These are phyloP conservation scores for Bjerkandera adusta DNA, from an alignment of 1,284 basidiomycete species.

Conservation along the genomic window DNA sequence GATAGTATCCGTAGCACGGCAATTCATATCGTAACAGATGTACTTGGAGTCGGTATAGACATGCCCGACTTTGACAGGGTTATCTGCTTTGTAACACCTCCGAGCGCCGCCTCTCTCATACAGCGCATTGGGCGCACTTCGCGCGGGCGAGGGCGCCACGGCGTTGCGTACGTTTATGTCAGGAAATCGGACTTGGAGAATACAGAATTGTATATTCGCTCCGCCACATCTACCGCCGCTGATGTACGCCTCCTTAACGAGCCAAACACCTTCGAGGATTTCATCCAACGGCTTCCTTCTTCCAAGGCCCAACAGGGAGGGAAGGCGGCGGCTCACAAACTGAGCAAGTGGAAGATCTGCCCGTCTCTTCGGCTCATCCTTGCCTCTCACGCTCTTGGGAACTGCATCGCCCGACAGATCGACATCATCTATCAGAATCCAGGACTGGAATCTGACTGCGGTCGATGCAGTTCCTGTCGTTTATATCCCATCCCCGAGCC, in stretches of 20 bases:
- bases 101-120: slow-evolving; percentile 5
- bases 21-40: slow-evolving; percentile 12
- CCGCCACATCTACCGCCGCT: background rate
- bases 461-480: slow-evolving; percentile 6
- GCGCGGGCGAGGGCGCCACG: background rate
- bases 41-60: slow-evolving; percentile 16
- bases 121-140: slow-evolving; percentile 7
- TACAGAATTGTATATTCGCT: background rate
- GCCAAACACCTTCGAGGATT: background rate
- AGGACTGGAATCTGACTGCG: background rate
- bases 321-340: no score
- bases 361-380: slow-evolving; percentile 8
- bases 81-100: slow-evolving; percentile 9
- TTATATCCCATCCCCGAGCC: background rate
- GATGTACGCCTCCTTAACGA: background rate
- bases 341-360: background rate
- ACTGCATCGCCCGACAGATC: slow-evolving; percentile 8
- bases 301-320: background rate
- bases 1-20: slow-evolving; percentile 6
- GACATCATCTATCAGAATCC: slow-evolving; percentile 9
- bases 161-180: slow-evolving; percentile 9
- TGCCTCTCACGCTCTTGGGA: background rate
- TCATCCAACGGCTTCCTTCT: no score
- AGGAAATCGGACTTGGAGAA: slow-evolving; percentile 6
- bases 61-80: slow-evolving; percentile 11